Conservation (phyloP, 225 moss, liverwort and hornwort species). For the Polytrichum commune region DNA sequence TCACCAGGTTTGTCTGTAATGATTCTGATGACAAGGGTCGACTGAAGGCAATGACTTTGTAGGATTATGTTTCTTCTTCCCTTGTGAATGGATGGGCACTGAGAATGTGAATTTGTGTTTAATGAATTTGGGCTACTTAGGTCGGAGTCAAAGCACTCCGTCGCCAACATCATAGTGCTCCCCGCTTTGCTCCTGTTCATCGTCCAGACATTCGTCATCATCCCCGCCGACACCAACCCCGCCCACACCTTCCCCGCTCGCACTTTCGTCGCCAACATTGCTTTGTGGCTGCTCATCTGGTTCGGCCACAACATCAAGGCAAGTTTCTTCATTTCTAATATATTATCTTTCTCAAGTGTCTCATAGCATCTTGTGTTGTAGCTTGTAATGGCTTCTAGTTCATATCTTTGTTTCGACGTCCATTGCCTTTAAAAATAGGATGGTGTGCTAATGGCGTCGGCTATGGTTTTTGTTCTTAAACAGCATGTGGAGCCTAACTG, state of each 20-base stretch:
- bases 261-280: slow-evolving; percentile 53
- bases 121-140: not conserved
- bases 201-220: slow-evolving; percentile 38
- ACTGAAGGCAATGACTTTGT: no score
- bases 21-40: not conserved
- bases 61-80: no score
- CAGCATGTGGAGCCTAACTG: slow-evolving; percentile 32
- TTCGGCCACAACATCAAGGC: slow-evolving; percentile 56
- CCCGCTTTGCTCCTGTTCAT: slow-evolving; percentile 55
- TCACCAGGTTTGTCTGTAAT: not conserved
- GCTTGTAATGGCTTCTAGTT: no score
- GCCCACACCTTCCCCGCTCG: slow-evolving; percentile 50
- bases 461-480: not conserved
- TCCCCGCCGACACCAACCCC: slow-evolving; percentile 19
- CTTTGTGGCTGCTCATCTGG: slow-evolving; percentile 74
- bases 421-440: not conserved
- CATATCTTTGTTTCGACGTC: no score
- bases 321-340: not conserved
- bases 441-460: not conserved
- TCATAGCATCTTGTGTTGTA: no score
- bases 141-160: slow-evolving; percentile 33
- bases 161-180: slow-evolving; percentile 33
- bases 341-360: no score
- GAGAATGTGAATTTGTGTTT: no score
- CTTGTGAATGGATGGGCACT: no score